Conservation (phyloP, 371 early-diverging fungal genomes). For the Saksenaea vasiformis region DNA sequence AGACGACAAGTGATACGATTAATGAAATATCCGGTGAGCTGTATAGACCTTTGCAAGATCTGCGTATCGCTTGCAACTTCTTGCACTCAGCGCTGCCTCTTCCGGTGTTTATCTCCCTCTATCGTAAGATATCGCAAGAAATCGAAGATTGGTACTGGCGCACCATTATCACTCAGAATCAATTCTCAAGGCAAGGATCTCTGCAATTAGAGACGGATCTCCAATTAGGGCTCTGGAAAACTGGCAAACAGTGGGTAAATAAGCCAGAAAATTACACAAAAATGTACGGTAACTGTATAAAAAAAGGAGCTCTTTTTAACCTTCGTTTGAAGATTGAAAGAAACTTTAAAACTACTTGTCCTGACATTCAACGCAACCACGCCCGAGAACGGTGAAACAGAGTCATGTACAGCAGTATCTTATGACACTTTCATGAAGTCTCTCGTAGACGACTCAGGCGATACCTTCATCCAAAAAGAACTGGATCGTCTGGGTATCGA, state of each 20-base stretch:
- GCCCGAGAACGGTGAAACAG: conserved; percentile 13
- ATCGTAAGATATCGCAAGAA: conserved; percentile 47
- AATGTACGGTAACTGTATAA: conserved; percentile 24
- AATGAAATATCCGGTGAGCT: conserved; percentile 66
- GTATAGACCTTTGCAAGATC: conserved; percentile 54
- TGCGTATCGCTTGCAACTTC: conserved; percentile 49
- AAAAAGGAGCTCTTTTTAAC: background rate
- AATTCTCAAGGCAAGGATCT: conserved; percentile 58
- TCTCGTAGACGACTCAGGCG: conserved; percentile 30
- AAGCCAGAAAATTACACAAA: conserved; percentile 60
- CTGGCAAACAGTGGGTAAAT: conserved; percentile 50
- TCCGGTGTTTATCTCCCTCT: conserved; percentile 44
- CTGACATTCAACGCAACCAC: conserved; percentile 31
- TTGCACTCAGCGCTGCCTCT: conserved; percentile 49
- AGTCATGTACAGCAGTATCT: conserved; percentile 19
- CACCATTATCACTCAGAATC: conserved; percentile 56
- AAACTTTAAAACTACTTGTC: conserved; percentile 41
- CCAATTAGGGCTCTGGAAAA: conserved; percentile 56
- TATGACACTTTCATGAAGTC: conserved; percentile 48
- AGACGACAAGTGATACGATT: conserved; percentile 13
- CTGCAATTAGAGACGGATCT: conserved; percentile 59
- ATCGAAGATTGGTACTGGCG: conserved; percentile 70
- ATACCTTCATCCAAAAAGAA: conserved; percentile 20
- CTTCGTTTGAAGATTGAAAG: conserved; percentile 40
- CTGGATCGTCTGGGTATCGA: conserved; percentile 34